Conservation (phyloP, 768 basidiomycete genomes). For the Serendipita vermifera region DNA sequence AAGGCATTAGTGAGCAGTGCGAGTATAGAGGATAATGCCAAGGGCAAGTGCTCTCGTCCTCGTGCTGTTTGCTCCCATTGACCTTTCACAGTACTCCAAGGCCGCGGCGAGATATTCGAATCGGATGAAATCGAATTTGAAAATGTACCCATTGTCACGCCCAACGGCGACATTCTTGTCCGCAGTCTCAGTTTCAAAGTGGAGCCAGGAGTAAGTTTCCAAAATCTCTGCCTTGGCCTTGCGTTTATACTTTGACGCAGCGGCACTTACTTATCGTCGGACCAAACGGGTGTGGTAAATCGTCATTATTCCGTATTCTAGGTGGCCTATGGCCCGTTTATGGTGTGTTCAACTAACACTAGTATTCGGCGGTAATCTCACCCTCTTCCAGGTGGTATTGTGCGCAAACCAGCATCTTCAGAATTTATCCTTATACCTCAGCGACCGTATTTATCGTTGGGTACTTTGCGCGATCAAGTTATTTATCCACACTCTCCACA, state of each 20-base stretch:
- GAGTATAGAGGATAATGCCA: constrained; percentile 55
- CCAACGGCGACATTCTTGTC: constrained; percentile 87
- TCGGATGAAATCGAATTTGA: constrained; percentile 88
- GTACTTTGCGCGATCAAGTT: constrained; percentile 89
- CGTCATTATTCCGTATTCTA: constrained; percentile 86
- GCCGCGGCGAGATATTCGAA: constrained; percentile 65
- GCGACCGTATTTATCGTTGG: constrained; percentile 85
- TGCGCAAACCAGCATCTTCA: constrained; percentile 76
- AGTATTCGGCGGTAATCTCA: background rate
- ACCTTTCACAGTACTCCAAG: constrained; percentile 46
- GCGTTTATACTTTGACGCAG: constrained; percentile 28
- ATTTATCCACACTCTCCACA: constrained; percentile 82
- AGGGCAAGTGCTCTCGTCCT: constrained; percentile 38
- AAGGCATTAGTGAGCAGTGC: constrained; percentile 76
- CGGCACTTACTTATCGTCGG: constrained; percentile 89
- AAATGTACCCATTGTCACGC: constrained; percentile 88
- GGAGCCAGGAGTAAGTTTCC: constrained; percentile 57
- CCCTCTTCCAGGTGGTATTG: constrained; percentile 41
- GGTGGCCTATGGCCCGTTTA: constrained; percentile 93
- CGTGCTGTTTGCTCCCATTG: background rate
- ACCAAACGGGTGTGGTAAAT: constrained; percentile 88
- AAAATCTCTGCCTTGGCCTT: background rate
- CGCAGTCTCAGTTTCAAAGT: constrained; percentile 77
- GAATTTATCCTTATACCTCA: constrained; percentile 95
- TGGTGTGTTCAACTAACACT: constrained; percentile 27